Evolutionary conservation across 2,329 filamentous ascomycete genomes (phyloP).

Genomic region (Phialophora tarda): DNA sequence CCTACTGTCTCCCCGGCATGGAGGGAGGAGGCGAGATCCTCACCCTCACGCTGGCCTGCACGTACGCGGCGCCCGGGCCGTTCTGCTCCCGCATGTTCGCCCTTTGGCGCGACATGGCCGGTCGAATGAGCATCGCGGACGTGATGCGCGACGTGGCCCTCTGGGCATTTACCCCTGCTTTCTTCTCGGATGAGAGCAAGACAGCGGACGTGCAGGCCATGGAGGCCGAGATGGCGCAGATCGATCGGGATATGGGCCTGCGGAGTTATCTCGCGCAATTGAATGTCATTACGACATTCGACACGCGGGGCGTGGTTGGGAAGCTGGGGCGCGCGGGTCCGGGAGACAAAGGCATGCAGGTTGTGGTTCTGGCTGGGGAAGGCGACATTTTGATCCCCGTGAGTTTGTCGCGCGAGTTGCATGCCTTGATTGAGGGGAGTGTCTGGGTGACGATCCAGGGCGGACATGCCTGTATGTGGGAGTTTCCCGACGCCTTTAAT

Average conservation of each 20-base stretch:
- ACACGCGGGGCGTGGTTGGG: conserved; percentile 13
- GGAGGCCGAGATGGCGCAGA: conserved; percentile 18
- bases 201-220: background rate
- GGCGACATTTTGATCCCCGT: conserved; percentile 27
- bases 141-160: conserved; percentile 27
- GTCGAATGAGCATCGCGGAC: conserved; percentile 17
- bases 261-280: conserved; percentile 27
- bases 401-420: conserved; percentile 22
- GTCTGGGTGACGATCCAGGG: conserved; percentile 17
- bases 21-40: conserved; percentile 12
- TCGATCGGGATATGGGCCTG: conserved; percentile 24
- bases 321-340: background rate
- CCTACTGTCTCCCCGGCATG: conserved; percentile 5
- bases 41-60: conserved; percentile 25
- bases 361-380: conserved; percentile 26
- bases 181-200: conserved; percentile 13
- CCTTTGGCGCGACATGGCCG: conserved; percentile 29
- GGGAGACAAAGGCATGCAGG: background rate
- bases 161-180: conserved; percentile 27
- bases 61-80: conserved; percentile 26
- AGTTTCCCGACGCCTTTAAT: conserved; percentile 29
- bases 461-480: conserved; percentile 27
- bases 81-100: conserved; percentile 30
- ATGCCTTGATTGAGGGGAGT: conserved; percentile 16
- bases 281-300: conserved; percentile 27